A percentile compares a stretch with the other conserved stretches of the same genome.
Evolutionary conservation across 2,329 filamentous ascomycete species (phyloP).

Genomic region (Metarhizium album): DNA sequence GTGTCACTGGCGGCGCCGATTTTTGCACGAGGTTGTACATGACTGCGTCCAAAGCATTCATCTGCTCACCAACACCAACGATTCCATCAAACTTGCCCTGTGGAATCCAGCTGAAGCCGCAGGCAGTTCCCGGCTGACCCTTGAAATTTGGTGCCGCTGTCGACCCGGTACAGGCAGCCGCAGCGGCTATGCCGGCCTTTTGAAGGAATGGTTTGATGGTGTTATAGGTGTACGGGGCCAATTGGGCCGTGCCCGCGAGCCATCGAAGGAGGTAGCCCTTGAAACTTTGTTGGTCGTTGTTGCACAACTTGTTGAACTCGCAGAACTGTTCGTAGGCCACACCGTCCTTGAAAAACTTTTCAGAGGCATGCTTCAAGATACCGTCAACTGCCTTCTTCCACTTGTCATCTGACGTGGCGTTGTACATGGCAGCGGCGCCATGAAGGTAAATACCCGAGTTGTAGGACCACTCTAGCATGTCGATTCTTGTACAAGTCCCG

Average conservation of each 20-base stretch:
- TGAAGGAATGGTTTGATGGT: constrained; percentile 40
- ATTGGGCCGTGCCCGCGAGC: constrained; percentile 43
- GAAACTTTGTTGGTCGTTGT: constrained; percentile 63
- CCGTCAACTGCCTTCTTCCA: constrained; percentile 52
- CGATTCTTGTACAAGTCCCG: constrained; percentile 38
- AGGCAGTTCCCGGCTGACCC: constrained; percentile 48
- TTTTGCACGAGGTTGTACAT: constrained; percentile 45
- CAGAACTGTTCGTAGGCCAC: constrained; percentile 58
- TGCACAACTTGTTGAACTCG: constrained; percentile 50
- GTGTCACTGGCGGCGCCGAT: constrained; percentile 36
- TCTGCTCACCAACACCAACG: constrained; percentile 57
- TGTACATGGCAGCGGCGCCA: constrained; percentile 50
- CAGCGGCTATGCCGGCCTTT: constrained; percentile 41
- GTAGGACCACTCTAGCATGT: constrained; percentile 57
- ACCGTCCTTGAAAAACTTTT: constrained; percentile 41
- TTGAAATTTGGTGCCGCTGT: constrained; percentile 30
- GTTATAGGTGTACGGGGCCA: constrained; percentile 42
- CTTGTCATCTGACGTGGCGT: constrained; percentile 38
- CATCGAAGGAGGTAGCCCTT: constrained; percentile 66
- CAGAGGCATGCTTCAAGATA: constrained; percentile 38
- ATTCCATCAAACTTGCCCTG: constrained; percentile 44
- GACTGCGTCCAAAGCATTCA: constrained; percentile 54
- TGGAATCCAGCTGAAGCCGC: constrained; percentile 55
- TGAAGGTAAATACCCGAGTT: constrained; percentile 58
- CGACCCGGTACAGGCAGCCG: constrained; percentile 35